Conservation (phyloP, 2,329 filamentous ascomycete genomes). For the Diaporthe vexans region DNA sequence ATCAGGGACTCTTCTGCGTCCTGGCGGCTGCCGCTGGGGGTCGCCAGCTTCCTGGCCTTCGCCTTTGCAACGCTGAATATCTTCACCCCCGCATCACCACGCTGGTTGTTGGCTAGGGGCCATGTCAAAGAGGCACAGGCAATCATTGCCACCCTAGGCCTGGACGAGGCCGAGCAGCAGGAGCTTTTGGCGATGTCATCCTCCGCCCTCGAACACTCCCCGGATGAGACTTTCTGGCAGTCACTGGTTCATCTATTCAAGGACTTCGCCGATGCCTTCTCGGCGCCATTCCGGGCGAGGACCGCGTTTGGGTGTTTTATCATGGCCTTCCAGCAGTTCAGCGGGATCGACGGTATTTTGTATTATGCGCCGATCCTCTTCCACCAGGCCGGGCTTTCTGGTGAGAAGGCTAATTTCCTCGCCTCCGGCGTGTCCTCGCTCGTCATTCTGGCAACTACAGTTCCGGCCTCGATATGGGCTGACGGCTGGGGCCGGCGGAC, state of each 20-base stretch:
- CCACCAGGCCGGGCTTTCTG: constrained; percentile 68
- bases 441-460: constrained; percentile 66
- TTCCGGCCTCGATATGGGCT: constrained; percentile 67
- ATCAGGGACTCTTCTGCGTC: constrained; percentile 60
- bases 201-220: constrained; percentile 45
- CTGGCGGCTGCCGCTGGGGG: constrained; percentile 68
- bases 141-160: constrained; percentile 56
- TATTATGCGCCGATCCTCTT: constrained; percentile 73
- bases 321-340: constrained; percentile 71
- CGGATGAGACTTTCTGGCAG: constrained; percentile 46
- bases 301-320: constrained; percentile 69
- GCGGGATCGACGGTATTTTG: constrained; percentile 71
- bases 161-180: constrained; percentile 60
- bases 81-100: constrained; percentile 65
- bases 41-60: constrained; percentile 54
- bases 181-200: constrained; percentile 51
- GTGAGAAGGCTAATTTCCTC: constrained; percentile 66
- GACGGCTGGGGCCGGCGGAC: constrained; percentile 70
- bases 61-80: constrained; percentile 48
- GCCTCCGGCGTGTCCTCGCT: constrained; percentile 72
- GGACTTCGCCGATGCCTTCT: constrained; percentile 47
- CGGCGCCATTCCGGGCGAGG: constrained; percentile 56
- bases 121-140: constrained; percentile 58
- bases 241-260: constrained; percentile 30
- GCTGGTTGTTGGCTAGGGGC: constrained; percentile 66